phyloP scores from a whole-genome alignment of 176 grass and related monocot genomes.

The Cenchrus purpureus region DNA sequence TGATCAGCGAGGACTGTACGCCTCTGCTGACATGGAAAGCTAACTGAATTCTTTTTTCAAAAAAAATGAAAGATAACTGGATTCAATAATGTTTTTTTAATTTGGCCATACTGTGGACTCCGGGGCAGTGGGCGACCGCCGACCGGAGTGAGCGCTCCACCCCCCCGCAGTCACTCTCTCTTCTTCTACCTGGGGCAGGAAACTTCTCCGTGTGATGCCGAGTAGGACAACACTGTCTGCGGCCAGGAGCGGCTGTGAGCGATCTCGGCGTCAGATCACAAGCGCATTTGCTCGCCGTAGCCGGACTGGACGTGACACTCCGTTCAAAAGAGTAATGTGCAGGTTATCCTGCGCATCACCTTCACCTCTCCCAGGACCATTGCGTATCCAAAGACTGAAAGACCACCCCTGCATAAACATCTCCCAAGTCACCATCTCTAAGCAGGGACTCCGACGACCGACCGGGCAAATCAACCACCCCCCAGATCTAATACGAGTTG shows the following conservation, averaged over 20 bases:
- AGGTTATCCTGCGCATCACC: neutral
- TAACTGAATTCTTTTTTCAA: too few species aligned
- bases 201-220: neutral
- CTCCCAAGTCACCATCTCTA: neutral
- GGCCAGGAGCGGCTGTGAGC: neutral
- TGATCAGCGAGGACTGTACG: neutral
- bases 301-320: neutral
- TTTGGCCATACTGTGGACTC: neutral
- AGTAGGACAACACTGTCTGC: neutral
- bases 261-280: neutral
- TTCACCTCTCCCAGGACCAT: slow-evolving; percentile 7
- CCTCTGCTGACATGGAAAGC: slow-evolving; percentile 4
- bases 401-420: neutral
- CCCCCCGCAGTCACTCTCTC: neutral
- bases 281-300: neutral
- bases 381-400: neutral
- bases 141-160: neutral
- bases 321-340: neutral
- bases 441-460: neutral
- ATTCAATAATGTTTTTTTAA: neutral
- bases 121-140: too few species aligned
- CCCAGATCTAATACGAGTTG: neutral
- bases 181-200: neutral
- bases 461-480: neutral
- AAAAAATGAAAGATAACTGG: neutral